phyloP scores from a whole-genome alignment of 2,329 filamentous ascomycete genomes.

The Colletotrichum liaoningense region DNA sequence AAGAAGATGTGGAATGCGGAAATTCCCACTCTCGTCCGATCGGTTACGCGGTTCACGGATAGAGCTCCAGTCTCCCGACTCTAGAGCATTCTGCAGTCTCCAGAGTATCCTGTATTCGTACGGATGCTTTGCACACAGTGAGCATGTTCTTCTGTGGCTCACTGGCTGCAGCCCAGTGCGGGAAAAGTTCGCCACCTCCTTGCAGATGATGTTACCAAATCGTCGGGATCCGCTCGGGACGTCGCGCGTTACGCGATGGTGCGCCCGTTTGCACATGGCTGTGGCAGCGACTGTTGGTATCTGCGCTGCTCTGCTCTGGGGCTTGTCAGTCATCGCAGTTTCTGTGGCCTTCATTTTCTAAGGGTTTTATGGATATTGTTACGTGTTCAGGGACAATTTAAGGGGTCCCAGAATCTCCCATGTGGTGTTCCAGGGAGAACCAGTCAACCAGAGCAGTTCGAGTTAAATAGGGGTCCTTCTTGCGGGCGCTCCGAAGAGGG shows the following conservation, averaged over 20 bases:
- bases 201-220: slow-evolving; percentile 28
- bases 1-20: not conserved
- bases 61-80: slow-evolving; percentile 5
- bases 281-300: not conserved
- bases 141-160: not conserved
- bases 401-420: not conserved
- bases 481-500: not conserved
- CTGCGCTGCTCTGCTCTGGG: not conserved
- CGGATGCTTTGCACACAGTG: not conserved
- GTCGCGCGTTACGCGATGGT: slow-evolving; percentile 25
- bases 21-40: not conserved
- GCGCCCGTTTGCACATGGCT: slow-evolving; percentile 23
- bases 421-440: not conserved
- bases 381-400: not conserved
- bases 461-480: not conserved
- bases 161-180: not conserved
- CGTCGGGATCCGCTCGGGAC: slow-evolving; percentile 31
- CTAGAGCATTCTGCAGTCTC: not conserved
- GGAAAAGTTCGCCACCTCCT: slow-evolving; percentile 22
- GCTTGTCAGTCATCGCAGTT: not conserved
- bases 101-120: not conserved
- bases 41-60: not conserved
- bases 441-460: not conserved
- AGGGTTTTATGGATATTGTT: not conserved
- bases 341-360: not conserved